These are phyloP conservation scores for Hydnomerulius pinastri DNA, from an alignment of 768 basidiomycete genomes.

Conservation along the genomic window DNA sequence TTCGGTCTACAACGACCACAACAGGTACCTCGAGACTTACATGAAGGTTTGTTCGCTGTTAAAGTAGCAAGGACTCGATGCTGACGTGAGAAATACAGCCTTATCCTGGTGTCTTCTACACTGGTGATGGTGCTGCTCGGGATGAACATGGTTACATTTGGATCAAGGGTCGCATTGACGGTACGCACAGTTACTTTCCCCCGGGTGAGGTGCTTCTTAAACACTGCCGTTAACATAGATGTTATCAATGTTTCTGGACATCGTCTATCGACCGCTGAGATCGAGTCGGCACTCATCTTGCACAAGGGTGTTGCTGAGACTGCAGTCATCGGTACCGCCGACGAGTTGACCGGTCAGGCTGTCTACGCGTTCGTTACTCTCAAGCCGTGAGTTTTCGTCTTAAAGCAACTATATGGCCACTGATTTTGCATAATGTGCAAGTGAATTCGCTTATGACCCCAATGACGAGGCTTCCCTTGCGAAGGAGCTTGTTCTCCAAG, in stretches of 20 bases:
- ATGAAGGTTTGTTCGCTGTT: constrained; percentile 47
- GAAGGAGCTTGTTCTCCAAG: constrained; percentile 93
- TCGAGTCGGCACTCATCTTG: constrained; percentile 93
- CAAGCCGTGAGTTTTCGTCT: constrained; percentile 68
- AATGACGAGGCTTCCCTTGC: constrained; percentile 66
- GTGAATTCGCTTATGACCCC: constrained; percentile 79
- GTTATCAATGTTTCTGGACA: constrained; percentile 99
- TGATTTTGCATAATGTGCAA: constrained; percentile 29
- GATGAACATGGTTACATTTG: constrained; percentile 97
- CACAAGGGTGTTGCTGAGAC: constrained; percentile 97
- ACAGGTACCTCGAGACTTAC: constrained; percentile 78
- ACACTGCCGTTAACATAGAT: constrained; percentile 46
- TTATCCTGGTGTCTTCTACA: constrained; percentile 92
- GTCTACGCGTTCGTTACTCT: constrained; percentile 94
- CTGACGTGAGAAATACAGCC: constrained; percentile 56
- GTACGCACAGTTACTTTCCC: constrained; percentile 41
- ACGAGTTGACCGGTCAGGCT: constrained; percentile 91
- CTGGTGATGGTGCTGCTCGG: constrained; percentile 95
- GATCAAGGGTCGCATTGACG: constrained; percentile 98
- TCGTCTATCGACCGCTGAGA: constrained; percentile 95
- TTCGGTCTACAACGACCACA: constrained; percentile 90
- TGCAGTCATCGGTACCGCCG: constrained; percentile 85
- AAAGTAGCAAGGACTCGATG: constrained; percentile 31
- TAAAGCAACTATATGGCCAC: not conserved
- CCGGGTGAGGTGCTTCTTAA: not conserved